Evolutionary conservation across 176 grass and related monocot genomes (phyloP), one percentile per base, ranked within the genome.

Genomic region (Thinopyrum elongatum): DNA sequence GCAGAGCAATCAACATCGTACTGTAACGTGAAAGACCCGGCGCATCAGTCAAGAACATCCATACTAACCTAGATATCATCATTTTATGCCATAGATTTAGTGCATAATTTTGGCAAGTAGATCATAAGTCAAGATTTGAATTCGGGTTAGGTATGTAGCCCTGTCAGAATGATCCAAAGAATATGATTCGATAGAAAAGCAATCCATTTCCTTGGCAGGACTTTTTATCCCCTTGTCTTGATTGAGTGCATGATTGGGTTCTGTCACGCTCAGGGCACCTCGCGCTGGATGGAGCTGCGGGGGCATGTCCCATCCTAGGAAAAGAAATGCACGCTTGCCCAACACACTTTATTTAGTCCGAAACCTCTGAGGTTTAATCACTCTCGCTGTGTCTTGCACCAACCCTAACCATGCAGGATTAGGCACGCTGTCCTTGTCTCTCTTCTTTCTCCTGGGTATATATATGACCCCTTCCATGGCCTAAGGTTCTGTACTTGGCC

Each of bases 281-380:
- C 29, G 73, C 26, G 73, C 28, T 21, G 73, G 73, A 76, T 67
- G 58, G 33, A 59, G 34, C 58, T 58, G 55, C 55, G 55, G 55
- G 84, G 44, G 67, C 70, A 25, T 26, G 82, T 83, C 82, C 82
- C 82, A 89, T 74, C 30, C 77, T 64, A 76, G 76, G 42, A 74
- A 47, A 33, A 75, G 59, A 16, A 41, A 80, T 65, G 66, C 59
- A 66, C 33, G 42, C 59, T 75, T 75, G 17, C 62, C 77, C 44
- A 71, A 49, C 23, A 30, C 82, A 65, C 55, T 0, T 4, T 22
- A 89, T 81, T 81, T 38, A 47, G 27, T 55, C 76, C 34, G 68
- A 85, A 46, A 81, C 61, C 82, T 81, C 76, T 60, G 68, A 65
- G 21, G 61, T 65, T 70, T 47, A 11, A 31, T 64, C 82, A n/a